Base-by-base conservation (phyloP, 768 basidiomycete genomes). In the Serendipita vermifera region DNA sequence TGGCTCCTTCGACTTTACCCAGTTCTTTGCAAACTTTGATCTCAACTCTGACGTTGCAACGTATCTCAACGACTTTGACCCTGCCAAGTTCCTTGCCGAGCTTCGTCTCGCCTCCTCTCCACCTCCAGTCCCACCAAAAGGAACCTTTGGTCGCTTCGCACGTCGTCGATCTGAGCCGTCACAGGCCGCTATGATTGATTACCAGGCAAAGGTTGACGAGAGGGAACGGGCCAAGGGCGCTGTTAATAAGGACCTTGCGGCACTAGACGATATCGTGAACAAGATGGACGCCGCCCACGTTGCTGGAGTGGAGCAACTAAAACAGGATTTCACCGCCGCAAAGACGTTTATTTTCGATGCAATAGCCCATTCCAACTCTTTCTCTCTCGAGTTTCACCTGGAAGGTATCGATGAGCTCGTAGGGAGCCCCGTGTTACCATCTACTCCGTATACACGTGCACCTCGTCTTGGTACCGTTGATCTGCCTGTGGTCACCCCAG, bases 141-240 rank as follows among this genome's bases (percentile, higher is more conserved):
- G 9, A 41, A 20, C 15, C 17, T 9, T 51, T 31, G 17, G 46
- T n/a, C 46, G 27, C 17, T 31, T 24, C 46, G 32, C 26, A 26
- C 46, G 46, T 7, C 11, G 46, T n/a, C n/a, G n/a, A n/a, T 51
- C 46, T 20, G 46, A 51, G 24, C 46, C 46, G n/a, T 51, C 46
- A n/a, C 46, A 51, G 32, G 17, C 20, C 9, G 46, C 20, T 31
- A 27, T 51, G 27, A 31, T 5, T 7, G 7, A 4, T 7, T 51
- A 51, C 29, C 46, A 51, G 32, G 22, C 29, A 13, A 31, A 51
- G 46, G n/a, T 51, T 15, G 46, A 51, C 9, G 11, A 22, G 9
- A 22, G 46, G 26, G 24, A 51, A 20, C 46, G 29, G 24, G 46
- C 46, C 7, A 51, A 26, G 46, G 22, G n/a, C 5, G n/a, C 26